Conservation (phyloP, 129 eudicot genomes). For the Glebionis coronaria region DNA sequence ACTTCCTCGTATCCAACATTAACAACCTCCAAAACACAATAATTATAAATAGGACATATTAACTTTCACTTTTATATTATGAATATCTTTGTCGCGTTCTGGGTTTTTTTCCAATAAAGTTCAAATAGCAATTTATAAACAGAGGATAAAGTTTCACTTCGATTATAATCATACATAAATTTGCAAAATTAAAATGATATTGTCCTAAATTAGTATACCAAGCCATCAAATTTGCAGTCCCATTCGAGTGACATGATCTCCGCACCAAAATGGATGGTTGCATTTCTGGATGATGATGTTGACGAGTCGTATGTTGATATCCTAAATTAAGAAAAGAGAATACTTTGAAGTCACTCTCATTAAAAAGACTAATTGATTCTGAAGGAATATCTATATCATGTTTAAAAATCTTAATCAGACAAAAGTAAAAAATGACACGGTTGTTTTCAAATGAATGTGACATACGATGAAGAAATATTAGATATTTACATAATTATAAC, state of each 20-base stretch:
- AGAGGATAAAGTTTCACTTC: slow-evolving; percentile 5
- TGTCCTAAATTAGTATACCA: slow-evolving; percentile 47
- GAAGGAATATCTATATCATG: not conserved
- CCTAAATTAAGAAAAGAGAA: slow-evolving; percentile 39
- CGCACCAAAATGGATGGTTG: slow-evolving; percentile 96
- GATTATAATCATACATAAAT: not conserved
- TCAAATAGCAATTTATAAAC: slow-evolving; percentile 5
- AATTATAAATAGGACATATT: slow-evolving; percentile 2
- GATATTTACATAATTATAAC: no score
- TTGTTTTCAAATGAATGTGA: no score
- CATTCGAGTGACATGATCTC: slow-evolving; percentile 97
- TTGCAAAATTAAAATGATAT: not conserved
- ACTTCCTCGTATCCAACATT: slow-evolving; percentile 31
- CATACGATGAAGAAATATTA: no score
- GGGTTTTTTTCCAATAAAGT: not conserved
- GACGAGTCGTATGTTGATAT: slow-evolving; percentile 93
- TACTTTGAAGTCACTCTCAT: not conserved
- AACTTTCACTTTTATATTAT: not conserved
- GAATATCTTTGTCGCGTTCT: not conserved
- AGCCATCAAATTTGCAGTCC: slow-evolving; percentile 98
- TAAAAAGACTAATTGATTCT: slow-evolving; percentile 6
- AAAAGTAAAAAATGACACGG: no score
- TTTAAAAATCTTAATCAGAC: no score
- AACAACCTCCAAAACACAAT: slow-evolving; percentile 26
- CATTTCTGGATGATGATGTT: slow-evolving; percentile 85